Percentiles rank a stretch among this genome's conserved stretches.
These are phyloP conservation scores for Vitis rotundifolia DNA, from an alignment of 164 flowering plant species.

Conservation along the genomic window DNA sequence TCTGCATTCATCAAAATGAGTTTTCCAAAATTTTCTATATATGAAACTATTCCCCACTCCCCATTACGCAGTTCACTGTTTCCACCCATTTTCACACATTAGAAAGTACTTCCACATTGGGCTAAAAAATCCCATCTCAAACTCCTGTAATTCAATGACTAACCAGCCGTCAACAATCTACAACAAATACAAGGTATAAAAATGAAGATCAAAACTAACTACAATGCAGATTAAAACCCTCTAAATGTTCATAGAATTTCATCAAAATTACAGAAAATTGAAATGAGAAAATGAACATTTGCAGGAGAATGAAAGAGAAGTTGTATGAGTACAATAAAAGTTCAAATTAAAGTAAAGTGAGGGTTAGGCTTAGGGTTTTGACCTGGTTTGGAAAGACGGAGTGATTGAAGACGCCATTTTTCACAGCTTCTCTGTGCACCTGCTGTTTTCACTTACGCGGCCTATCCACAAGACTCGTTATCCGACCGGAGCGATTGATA, in stretches of 20 bases:
- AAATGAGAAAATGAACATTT: background rate
- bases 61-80: background rate
- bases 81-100: constrained; percentile 2
- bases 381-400: constrained; percentile 41
- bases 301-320: background rate
- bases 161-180: too few relatives aligned
- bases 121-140: background rate
- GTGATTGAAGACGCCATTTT: constrained; percentile 46
- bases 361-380: background rate
- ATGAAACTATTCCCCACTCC: background rate
- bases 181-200: too few relatives aligned
- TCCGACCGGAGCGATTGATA: too few relatives aligned
- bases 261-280: background rate
- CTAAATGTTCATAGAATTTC: background rate
- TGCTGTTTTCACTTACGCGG: too few relatives aligned
- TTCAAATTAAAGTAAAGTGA: background rate
- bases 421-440: constrained; percentile 7
- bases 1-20: too few relatives aligned
- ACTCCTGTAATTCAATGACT: background rate
- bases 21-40: background rate
- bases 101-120: background rate
- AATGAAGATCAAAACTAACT: background rate
- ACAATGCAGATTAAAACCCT: background rate
- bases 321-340: too few relatives aligned
- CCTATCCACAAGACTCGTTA: too few relatives aligned